Base-by-base conservation (phyloP, 2,329 filamentous ascomycete genomes). In the Apiospora marii region DNA sequence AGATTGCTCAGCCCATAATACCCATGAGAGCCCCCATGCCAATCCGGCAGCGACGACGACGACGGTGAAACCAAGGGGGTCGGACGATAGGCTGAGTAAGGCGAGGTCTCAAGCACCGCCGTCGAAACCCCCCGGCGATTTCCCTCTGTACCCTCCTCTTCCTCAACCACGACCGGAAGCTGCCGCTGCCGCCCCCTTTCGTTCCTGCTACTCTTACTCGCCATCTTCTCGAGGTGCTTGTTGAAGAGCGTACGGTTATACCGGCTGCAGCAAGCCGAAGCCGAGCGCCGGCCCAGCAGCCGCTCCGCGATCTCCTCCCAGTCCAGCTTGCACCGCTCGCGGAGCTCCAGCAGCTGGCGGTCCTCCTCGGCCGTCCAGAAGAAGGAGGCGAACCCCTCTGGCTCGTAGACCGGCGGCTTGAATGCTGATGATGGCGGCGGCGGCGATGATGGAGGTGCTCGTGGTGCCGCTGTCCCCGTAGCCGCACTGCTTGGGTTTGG, bases 281-380 rank as follows among this genome's bases (percentile, higher is more conserved):
- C 68, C 27, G 46, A 51, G 7, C 68, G 68, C 12, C 48, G 46
- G n/a, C 68, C 22, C 46, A 43, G 24, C 27, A 70, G n/a, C 8
- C 68, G 68, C 48, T 58, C 48, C 46, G 46, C 68, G 48, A 70
- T 70, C 46, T 70, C 68, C 46, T 70, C 68, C 68, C 68, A 70
- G n/a, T 70, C 68, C 48, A 70, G 4, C 2, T 44, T 53, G 16
- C 19, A 58, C 34, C 43, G 19, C 3, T 70, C 68, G 19, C 68
- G 68, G 5, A 51, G 37, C 14, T 70, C 46, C n/a, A 70, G 34
- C 27, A 70, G 68, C 22, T 70, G 46, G 34, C 68, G 68, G 68
- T 70, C 68, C 37, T 70, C 68, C 2, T 70, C 68, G 34, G 46
- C 22, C 5, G 68, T 70, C 68, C 68, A 70, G 48, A 64, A 64